Evolutionary conservation across 2,329 filamentous ascomycete species (phyloP).

Genomic region (Laburnicola sp.): DNA sequence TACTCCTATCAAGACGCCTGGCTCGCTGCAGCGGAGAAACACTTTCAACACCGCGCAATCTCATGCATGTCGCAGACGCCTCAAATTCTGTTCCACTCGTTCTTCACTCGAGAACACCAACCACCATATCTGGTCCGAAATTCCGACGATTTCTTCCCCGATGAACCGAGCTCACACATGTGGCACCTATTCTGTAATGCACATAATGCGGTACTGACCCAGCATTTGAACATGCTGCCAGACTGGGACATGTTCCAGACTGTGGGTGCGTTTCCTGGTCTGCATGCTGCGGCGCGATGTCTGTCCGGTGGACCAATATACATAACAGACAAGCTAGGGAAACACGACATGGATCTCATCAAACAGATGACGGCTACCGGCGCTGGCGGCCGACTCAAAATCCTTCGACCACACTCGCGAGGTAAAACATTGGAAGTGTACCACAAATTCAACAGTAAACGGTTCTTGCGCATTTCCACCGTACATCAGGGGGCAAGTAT

Average conservation of each 20-base stretch:
- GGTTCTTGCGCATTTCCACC: too few species aligned
- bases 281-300: conserved; percentile 88
- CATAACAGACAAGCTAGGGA: conserved; percentile 85
- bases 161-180: conserved; percentile 75
- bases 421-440: too few species aligned
- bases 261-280: conserved; percentile 69
- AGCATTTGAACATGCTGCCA: conserved; percentile 82
- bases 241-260: conserved; percentile 82
- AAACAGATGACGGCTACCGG: conserved; percentile 78
- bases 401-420: conserved; percentile 75
- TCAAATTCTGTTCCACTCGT: conserved; percentile 81
- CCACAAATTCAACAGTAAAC: too few species aligned
- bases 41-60: conserved; percentile 77
- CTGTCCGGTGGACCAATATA: conserved; percentile 91
- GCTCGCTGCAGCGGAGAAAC: conserved; percentile 73
- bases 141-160: conserved; percentile 89
- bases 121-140: conserved; percentile 80
- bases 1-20: conserved; percentile 82
- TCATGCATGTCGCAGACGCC: conserved; percentile 95
- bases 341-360: conserved; percentile 76
- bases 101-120: conserved; percentile 77
- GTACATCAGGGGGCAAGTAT: too few species aligned
- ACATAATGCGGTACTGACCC: conserved; percentile 80
- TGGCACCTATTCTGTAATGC: conserved; percentile 98
- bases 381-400: conserved; percentile 71